These are phyloP conservation scores for Saraca asoca DNA, from an alignment of 331 rosid genomes.

Conservation along the genomic window DNA sequence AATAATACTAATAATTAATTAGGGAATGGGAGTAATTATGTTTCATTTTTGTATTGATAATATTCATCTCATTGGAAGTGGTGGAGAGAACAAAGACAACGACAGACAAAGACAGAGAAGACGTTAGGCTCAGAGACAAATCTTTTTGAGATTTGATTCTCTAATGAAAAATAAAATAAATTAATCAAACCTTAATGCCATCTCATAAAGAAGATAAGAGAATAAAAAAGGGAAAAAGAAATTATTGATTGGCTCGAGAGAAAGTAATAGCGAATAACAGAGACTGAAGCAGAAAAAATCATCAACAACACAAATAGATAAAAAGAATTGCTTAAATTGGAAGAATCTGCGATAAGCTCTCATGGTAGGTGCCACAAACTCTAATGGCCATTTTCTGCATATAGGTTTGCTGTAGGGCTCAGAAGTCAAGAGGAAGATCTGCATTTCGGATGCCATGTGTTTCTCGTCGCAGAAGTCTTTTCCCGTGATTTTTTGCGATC, in stretches of 20 bases:
- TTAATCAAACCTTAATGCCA: slow-evolving; percentile 20
- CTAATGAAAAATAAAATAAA: not conserved
- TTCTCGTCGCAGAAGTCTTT: too few species aligned
- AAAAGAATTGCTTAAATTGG: not conserved
- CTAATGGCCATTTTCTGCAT: not conserved
- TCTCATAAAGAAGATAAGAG: slow-evolving; percentile 20
- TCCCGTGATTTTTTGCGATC: too few species aligned
- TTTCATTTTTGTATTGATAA: slow-evolving; percentile 25
- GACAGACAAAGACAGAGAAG: not conserved
- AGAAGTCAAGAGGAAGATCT: too few species aligned
- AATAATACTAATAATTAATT: slow-evolving; percentile 1
- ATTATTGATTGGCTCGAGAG: not conserved
- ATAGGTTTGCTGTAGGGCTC: not conserved
- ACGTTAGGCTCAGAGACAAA: slow-evolving; percentile 30
- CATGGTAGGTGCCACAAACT: not conserved
- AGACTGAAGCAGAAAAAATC: not conserved
- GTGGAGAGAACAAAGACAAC: slow-evolving; percentile 14
- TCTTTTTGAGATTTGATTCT: slow-evolving; percentile 39
- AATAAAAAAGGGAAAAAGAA: slow-evolving; percentile 16
- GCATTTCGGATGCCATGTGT: too few species aligned
- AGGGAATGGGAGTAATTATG: slow-evolving; percentile 29
- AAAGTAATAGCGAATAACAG: not conserved
- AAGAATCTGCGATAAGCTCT: not conserved
- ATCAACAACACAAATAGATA: not conserved
- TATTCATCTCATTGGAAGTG: slow-evolving; percentile 29